A percentile compares a stretch with the other conserved stretches of the same genome.
Evolutionary conservation across 208 protist genomes (phyloP).

Genomic region (Leishmania martiniquensis): DNA sequence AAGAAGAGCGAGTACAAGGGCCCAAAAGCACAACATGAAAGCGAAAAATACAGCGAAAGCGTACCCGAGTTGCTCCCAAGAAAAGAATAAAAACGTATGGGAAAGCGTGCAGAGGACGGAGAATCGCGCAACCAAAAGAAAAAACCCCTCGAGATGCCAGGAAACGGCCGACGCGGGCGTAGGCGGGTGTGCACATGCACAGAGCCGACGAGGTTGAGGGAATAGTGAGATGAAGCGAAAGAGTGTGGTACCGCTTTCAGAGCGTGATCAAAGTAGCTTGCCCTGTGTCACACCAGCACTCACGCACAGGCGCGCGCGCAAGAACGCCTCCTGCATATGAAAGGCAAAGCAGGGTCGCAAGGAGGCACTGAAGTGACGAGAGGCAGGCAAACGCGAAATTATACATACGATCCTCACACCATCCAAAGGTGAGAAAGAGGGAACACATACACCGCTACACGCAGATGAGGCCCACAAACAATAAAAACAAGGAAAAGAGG

Average conservation of each 20-base stretch:
- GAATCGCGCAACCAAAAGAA: too few species aligned
- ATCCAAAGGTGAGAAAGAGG: too few species aligned
- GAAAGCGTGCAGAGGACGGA: neutral
- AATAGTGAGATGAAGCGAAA: neutral
- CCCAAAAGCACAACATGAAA: neutral
- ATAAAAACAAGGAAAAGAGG: neutral
- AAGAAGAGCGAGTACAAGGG: neutral
- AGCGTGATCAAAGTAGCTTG: neutral
- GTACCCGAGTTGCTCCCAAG: too few species aligned
- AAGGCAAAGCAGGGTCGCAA: too few species aligned
- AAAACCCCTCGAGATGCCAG: too few species aligned
- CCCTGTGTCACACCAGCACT: neutral
- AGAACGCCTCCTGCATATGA: neutral
- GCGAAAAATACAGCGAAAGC: too few species aligned
- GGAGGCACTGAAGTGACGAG: neutral
- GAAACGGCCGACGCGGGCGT: too few species aligned
- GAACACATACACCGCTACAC: constrained; percentile 10
- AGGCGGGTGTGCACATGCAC: too few species aligned
- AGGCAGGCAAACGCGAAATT: neutral
- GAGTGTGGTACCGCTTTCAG: neutral
- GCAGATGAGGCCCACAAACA: neutral
- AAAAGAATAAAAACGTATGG: too few species aligned
- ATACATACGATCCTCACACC: too few species aligned
- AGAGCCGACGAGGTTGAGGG: too few species aligned
- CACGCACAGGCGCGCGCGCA: neutral